Conservation (phyloP, 2,329 filamentous ascomycete genomes). For the Trichoderma brevicompactum region DNA sequence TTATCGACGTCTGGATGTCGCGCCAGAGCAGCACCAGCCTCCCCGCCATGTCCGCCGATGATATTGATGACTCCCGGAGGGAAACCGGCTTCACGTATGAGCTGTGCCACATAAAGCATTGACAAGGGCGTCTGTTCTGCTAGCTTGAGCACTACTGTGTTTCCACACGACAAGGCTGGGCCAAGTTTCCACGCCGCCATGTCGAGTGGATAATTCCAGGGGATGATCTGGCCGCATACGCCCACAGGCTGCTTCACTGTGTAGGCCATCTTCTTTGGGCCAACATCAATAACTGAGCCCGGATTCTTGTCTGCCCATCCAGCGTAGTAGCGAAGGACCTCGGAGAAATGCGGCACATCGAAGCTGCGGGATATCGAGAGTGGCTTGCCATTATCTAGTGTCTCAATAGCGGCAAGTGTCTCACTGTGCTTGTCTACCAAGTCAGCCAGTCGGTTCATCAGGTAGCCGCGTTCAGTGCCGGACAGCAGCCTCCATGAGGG, state of each 20-base stretch:
- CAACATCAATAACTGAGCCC: conserved; percentile 76
- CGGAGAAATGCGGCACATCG: conserved; percentile 58
- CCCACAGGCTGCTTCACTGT: conserved; percentile 77
- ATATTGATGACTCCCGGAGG: conserved; percentile 75
- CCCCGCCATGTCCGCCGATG: conserved; percentile 66
- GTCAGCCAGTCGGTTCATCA: conserved; percentile 72
- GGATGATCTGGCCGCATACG: conserved; percentile 76
- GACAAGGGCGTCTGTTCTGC: conserved; percentile 65
- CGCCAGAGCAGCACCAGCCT: conserved; percentile 67
- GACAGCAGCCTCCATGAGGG: conserved; percentile 70
- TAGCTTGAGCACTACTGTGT: conserved; percentile 62
- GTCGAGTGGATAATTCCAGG: conserved; percentile 79
- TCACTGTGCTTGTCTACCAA: conserved; percentile 67
- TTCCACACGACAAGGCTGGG: conserved; percentile 63
- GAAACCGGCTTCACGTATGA: conserved; percentile 72
- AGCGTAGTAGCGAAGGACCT: conserved; percentile 72
- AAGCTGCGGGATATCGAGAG: conserved; percentile 67
- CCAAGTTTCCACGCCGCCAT: conserved; percentile 65
- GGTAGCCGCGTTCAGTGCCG: conserved; percentile 67
- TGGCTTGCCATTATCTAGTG: conserved; percentile 82
- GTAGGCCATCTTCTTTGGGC: conserved; percentile 72
- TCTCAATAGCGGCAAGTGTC: conserved; percentile 60
- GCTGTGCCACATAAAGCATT: conserved; percentile 62
- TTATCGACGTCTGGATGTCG: conserved; percentile 69
- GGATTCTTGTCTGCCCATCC: conserved; percentile 81